Evolutionary conservation across 805 yeast species (phyloP), one percentile per base, ranked within the genome.

Genomic region (Starmerella powellii): DNA sequence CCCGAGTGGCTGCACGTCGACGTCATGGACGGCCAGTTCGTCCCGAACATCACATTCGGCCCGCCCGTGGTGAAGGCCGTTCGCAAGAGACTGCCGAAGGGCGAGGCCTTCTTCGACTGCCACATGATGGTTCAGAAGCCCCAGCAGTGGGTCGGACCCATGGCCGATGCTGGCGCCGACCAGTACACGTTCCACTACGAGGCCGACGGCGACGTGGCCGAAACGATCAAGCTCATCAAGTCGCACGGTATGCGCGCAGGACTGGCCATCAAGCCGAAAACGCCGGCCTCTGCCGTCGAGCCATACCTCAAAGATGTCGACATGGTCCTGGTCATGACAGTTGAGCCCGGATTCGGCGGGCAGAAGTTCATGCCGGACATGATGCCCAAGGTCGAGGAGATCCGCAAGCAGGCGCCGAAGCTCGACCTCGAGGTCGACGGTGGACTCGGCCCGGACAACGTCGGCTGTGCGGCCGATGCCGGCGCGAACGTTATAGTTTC

Each of bases 401-500:
- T 91, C 54, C 76, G 98, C 63, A 63, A 60, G 30, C 72, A 69
- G 55, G 85, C 70, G 61, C 95, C 96, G 11, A 60, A 77, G 16
- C 66, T 88, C 60, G 78, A 88, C 63, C 83, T 91, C 53, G 88
- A 91, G 65, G 98, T 91, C 16, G 98, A 91, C 62, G 98, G 98
- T 51, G 98, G 98, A 0, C 67, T 91, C 46, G 93, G 93, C 44
- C 77, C 76, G 50, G 86, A 76, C 34, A 91, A 94, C 2, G 78
- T 88, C 37, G 80, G 76, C 41, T 71, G 68, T 16, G 96, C 96
- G 32, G 95, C 96, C n/a, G 71, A 74, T 41, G 96, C 97, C 10
- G 98, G 98, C 43, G 98, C 98, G 39, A 91, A 91, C 58, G 95
- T 87, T 37, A 86, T 91, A 57, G 98, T 91, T 37, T 96, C 98